These are phyloP conservation scores for Lyophyllum decastes DNA, from an alignment of 768 basidiomycete species.

Conservation along the genomic window DNA sequence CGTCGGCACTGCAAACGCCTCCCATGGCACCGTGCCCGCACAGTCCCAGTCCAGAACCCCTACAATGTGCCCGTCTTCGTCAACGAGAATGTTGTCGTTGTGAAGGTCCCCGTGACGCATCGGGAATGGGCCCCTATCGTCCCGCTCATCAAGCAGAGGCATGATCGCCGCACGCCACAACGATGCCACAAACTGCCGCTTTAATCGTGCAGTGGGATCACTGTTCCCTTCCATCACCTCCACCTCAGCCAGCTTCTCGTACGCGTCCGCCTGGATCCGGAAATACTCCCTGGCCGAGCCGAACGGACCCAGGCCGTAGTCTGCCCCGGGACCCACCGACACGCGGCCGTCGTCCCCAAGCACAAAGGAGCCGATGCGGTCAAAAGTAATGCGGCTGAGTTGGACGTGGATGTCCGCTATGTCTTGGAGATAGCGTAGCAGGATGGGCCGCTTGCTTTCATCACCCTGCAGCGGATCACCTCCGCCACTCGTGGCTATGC, in stretches of 20 bases:
- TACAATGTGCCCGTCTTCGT: slow-evolving; percentile 39
- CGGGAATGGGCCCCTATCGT: slow-evolving; percentile 41
- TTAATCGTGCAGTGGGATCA: slow-evolving; percentile 27
- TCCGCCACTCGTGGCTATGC: slow-evolving; percentile 32
- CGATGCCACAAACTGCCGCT: slow-evolving; percentile 38
- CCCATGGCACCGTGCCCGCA: slow-evolving; percentile 45
- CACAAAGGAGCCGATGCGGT: slow-evolving; percentile 39
- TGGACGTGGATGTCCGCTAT: slow-evolving; percentile 43
- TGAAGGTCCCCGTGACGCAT: slow-evolving; percentile 44
- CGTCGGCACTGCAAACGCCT: slow-evolving; percentile 42
- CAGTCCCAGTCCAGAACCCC: slow-evolving; percentile 46
- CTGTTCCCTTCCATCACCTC: slow-evolving; percentile 11
- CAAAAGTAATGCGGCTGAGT: slow-evolving; percentile 39
- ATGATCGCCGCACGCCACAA: slow-evolving; percentile 43
- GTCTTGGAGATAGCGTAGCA: slow-evolving; percentile 39
- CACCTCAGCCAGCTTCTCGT: slow-evolving; percentile 38
- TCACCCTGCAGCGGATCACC: slow-evolving; percentile 33
- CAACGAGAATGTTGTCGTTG: slow-evolving; percentile 43
- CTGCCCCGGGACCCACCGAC: slow-evolving; percentile 39
- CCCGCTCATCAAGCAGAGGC: slow-evolving; percentile 38
- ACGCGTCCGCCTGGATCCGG: slow-evolving; percentile 39
- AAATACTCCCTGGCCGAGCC: slow-evolving; percentile 40
- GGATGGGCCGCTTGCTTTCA: slow-evolving; percentile 34
- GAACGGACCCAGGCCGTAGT: slow-evolving; percentile 44
- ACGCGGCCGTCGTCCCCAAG: slow-evolving; percentile 35